Evolutionary conservation across 805 yeast species (phyloP).

Genomic region (Pichia phayaonensis): DNA sequence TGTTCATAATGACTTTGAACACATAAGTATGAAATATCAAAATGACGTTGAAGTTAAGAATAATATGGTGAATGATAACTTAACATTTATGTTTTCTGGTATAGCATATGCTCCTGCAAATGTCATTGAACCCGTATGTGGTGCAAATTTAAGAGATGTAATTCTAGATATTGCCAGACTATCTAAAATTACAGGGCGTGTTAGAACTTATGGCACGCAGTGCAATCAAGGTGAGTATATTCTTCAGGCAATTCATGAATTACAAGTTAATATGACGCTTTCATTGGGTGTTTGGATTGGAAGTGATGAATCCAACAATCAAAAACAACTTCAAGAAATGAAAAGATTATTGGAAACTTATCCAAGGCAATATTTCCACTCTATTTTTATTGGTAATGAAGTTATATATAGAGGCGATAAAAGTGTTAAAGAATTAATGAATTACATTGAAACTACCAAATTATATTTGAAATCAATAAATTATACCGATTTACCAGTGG

Average conservation of each 20-base stretch:
- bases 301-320: constrained; percentile 35
- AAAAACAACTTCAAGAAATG: constrained; percentile 39
- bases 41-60: constrained; percentile 29
- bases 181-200: constrained; percentile 49
- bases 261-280: constrained; percentile 47
- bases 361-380: constrained; percentile 41
- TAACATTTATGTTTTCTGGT: constrained; percentile 42
- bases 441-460: constrained; percentile 37
- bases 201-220: constrained; percentile 54
- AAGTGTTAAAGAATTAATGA: constrained; percentile 29
- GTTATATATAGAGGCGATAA: constrained; percentile 49
- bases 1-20: constrained; percentile 16
- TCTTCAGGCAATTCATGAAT: constrained; percentile 42
- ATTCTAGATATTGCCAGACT: constrained; percentile 48
- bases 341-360: constrained; percentile 33
- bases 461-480: constrained; percentile 28
- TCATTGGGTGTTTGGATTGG: constrained; percentile 62
- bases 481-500: constrained; percentile 42
- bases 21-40: constrained; percentile 29
- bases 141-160: constrained; percentile 39
- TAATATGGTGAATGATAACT: constrained; percentile 30
- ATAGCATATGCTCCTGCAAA: constrained; percentile 52
- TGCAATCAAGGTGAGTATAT: constrained; percentile 49
- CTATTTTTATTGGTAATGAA: constrained; percentile 56
- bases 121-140: constrained; percentile 47